Percentiles rank a stretch among this genome's conserved stretches.
These are phyloP conservation scores for Vitis rupestris DNA, from an alignment of 164 flowering plant species.

Conservation along the genomic window DNA sequence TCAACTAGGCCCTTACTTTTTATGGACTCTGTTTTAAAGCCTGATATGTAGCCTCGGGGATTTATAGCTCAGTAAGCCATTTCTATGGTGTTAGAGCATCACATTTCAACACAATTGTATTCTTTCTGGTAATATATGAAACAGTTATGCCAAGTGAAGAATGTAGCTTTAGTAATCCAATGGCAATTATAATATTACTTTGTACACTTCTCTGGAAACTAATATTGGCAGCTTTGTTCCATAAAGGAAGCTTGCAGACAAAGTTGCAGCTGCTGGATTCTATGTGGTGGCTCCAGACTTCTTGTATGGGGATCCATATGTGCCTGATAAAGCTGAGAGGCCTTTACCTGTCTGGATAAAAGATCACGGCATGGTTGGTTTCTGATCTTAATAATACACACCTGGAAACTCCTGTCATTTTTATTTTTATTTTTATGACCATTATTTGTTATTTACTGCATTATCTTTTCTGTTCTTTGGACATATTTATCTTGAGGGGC, in stretches of 20 bases:
- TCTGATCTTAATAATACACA: constrained; percentile 1
- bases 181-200: no score
- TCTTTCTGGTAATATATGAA: no score
- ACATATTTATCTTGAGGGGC: not conserved
- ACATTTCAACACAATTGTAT: not conserved
- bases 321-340: constrained; percentile 27
- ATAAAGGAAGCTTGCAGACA: constrained; percentile 68
- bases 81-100: not conserved
- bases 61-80: not conserved
- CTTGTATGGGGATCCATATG: constrained; percentile 56
- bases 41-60: not conserved
- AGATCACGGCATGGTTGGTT: constrained; percentile 54
- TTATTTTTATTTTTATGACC: not conserved
- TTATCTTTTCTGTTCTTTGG: not conserved
- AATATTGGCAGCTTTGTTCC: constrained; percentile 4
- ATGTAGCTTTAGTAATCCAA: no score
- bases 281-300: constrained; percentile 69
- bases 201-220: constrained; percentile 6
- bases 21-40: no score
- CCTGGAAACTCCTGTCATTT: not conserved
- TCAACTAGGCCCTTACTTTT: no score
- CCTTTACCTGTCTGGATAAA: constrained; percentile 47
- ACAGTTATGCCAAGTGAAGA: no score
- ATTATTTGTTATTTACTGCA: not conserved
- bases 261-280: constrained; percentile 62